These are phyloP conservation scores for Fusarium duplospermum DNA, from an alignment of 2,329 filamentous ascomycete genomes.

Conservation along the genomic window DNA sequence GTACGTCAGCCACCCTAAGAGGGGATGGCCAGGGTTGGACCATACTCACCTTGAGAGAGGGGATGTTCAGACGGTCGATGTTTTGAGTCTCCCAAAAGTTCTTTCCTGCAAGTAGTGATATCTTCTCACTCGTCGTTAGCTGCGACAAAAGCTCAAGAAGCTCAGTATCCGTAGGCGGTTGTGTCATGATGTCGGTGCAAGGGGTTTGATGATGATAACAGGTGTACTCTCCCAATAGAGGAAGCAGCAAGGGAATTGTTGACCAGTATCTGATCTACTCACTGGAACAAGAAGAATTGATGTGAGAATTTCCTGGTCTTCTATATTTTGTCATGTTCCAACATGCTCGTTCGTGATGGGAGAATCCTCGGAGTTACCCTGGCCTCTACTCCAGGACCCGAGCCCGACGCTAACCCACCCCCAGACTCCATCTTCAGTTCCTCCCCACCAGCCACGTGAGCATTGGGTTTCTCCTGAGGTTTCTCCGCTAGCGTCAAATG, in stretches of 20 bases:
- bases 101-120: not conserved
- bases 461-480: not conserved
- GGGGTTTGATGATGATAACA: not conserved
- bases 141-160: not conserved
- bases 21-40: not conserved
- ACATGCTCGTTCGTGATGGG: not conserved
- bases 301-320: not conserved
- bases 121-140: not conserved
- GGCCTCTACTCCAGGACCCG: not conserved
- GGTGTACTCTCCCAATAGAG: not conserved
- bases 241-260: not conserved
- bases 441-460: not conserved
- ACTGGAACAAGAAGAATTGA: not conserved
- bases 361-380: not conserved
- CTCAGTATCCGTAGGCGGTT: not conserved
- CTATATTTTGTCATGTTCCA: not conserved
- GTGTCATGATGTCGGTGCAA: not conserved
- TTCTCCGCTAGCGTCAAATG: not conserved
- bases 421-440: not conserved
- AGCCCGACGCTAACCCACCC: not conserved
- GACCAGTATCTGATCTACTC: not conserved
- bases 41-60: not conserved
- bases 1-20: not conserved
- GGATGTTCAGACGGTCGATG: not conserved
- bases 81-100: not conserved